Conservation (phyloP, 2,329 filamentous ascomycete species). For the Hypoxylon sp. region DNA sequence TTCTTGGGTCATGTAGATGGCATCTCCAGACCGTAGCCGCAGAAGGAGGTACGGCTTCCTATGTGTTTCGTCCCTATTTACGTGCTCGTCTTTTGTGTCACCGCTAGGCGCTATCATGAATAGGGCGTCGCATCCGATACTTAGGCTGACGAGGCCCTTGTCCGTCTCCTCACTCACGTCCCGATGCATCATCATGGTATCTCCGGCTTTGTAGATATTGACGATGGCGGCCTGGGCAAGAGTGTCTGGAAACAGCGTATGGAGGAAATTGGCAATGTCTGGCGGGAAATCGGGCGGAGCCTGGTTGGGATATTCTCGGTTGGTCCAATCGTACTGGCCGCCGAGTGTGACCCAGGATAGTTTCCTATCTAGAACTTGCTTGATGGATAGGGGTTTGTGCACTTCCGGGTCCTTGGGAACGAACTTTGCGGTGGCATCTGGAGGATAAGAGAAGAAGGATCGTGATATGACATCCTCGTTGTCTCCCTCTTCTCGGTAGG, state of each 20-base stretch:
- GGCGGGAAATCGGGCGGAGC: slow-evolving; percentile 77
- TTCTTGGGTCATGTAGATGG: slow-evolving; percentile 85
- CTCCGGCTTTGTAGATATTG: slow-evolving; percentile 90
- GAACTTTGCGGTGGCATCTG: slow-evolving; percentile 66
- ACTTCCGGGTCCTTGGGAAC: slow-evolving; percentile 75
- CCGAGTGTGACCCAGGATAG: slow-evolving; percentile 95
- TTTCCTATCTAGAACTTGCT: slow-evolving; percentile 79
- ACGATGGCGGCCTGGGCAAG: slow-evolving; percentile 89
- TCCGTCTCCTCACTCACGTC: slow-evolving; percentile 91
- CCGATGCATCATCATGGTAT: slow-evolving; percentile 91
- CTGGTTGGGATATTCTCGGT: slow-evolving; percentile 80
- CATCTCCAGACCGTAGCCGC: slow-evolving; percentile 84
- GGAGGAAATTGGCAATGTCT: slow-evolving; percentile 77
- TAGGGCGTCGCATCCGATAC: slow-evolving; percentile 88
- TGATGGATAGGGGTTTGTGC: slow-evolving; percentile 79
- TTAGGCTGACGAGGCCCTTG: slow-evolving; percentile 83
- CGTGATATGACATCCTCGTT: slow-evolving; percentile 33
- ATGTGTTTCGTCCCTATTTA: slow-evolving; percentile 40
- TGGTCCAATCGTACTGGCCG: slow-evolving; percentile 96
- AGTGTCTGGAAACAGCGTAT: slow-evolving; percentile 79
- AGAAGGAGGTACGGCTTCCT: slow-evolving; percentile 68
- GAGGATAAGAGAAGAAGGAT: slow-evolving; percentile 68
- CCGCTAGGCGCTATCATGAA: slow-evolving; percentile 83
- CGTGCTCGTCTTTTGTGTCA: slow-evolving; percentile 34
- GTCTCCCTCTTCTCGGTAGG: slow-evolving; percentile 61